These are phyloP conservation scores for Nothophytophthora sp. DNA, from an alignment of 352 stramenopile species.

Conservation along the genomic window DNA sequence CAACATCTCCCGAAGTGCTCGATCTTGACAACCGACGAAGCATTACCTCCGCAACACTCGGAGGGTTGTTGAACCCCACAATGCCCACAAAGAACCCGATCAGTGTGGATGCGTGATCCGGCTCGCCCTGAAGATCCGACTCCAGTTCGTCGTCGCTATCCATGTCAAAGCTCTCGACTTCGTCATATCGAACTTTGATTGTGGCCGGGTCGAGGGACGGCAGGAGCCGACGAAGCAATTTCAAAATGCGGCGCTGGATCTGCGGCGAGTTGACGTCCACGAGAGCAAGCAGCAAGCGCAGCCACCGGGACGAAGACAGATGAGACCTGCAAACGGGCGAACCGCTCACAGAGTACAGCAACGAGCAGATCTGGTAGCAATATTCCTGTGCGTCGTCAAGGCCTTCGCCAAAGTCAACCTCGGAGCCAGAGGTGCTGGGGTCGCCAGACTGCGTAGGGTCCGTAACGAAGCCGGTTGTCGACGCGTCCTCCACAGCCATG, in stretches of 20 bases:
- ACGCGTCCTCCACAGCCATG: constrained; percentile 2
- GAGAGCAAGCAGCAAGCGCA: constrained; percentile 80
- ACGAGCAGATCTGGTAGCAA: constrained; percentile 88
- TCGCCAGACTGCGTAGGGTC: constrained; percentile 49
- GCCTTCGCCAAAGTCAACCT: constrained; percentile 31
- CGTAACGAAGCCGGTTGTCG: constrained; percentile 25
- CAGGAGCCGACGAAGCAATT: constrained; percentile 79
- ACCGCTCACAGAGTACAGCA: constrained; percentile 88
- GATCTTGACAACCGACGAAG: constrained; percentile 29
- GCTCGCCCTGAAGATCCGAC: constrained; percentile 43
- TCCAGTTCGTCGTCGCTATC: constrained; percentile 86
- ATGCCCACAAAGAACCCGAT: constrained; percentile 84
- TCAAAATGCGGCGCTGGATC: constrained; percentile 83
- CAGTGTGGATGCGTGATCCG: constrained; percentile 61
- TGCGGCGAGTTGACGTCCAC: constrained; percentile 71
- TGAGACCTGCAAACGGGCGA: constrained; percentile 81
- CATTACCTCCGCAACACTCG: constrained; percentile 67
- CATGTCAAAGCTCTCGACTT: constrained; percentile 75
- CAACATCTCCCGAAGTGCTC: background rate
- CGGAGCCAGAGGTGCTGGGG: constrained; percentile 34
- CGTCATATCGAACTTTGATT: constrained; percentile 66
- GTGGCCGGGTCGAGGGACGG: constrained; percentile 67
- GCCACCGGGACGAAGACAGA: constrained; percentile 81
- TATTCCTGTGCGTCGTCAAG: constrained; percentile 79
- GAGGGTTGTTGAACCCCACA: constrained; percentile 65